phyloP scores from a whole-genome alignment of 2,329 filamentous ascomycete species.

The Orbilia brochopaga region DNA sequence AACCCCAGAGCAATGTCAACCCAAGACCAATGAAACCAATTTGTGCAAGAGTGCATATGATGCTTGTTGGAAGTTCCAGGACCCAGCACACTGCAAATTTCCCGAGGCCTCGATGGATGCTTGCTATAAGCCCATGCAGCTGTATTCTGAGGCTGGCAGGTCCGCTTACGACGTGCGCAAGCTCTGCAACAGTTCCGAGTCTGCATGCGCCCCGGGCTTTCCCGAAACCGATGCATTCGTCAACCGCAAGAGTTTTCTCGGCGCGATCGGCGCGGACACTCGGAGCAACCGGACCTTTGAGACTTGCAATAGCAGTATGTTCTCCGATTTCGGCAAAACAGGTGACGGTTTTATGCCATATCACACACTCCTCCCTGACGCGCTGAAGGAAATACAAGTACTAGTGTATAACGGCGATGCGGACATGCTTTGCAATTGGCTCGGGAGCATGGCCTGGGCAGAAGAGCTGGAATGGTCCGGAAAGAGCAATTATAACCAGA shows the following conservation, averaged over 20 bases:
- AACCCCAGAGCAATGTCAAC: constrained; percentile 74
- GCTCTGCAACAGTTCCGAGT: constrained; percentile 80
- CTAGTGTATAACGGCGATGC: constrained; percentile 91
- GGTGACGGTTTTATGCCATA: constrained; percentile 99
- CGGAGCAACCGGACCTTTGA: constrained; percentile 83
- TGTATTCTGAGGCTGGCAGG: constrained; percentile 89
- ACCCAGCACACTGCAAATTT: constrained; percentile 86
- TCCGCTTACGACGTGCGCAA: constrained; percentile 94
- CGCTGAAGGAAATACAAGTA: constrained; percentile 89
- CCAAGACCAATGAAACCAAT: constrained; percentile 90
- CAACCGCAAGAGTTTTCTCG: constrained; percentile 80
- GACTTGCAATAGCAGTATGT: constrained; percentile 98
- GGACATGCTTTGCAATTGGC: constrained; percentile 95
- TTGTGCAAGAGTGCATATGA: constrained; percentile 88
- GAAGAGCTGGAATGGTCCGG: constrained; percentile 92
- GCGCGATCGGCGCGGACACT: constrained; percentile 88
- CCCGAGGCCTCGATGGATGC: constrained; percentile 95
- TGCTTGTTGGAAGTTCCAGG: constrained; percentile 89
- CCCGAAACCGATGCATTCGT: constrained; percentile 86
- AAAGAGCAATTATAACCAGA: constrained; percentile 77
- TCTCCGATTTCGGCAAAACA: constrained; percentile 95
- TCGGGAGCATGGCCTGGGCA: constrained; percentile 95
- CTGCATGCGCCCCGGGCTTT: constrained; percentile 89
- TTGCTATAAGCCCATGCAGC: constrained; percentile 95
- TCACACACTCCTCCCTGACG: constrained; percentile 82